A percentile compares a stretch with the other conserved stretches of the same genome.
These are phyloP conservation scores for Coemansia interrupta DNA, from an alignment of 192 early-diverging fungal genomes.

Conservation along the genomic window DNA sequence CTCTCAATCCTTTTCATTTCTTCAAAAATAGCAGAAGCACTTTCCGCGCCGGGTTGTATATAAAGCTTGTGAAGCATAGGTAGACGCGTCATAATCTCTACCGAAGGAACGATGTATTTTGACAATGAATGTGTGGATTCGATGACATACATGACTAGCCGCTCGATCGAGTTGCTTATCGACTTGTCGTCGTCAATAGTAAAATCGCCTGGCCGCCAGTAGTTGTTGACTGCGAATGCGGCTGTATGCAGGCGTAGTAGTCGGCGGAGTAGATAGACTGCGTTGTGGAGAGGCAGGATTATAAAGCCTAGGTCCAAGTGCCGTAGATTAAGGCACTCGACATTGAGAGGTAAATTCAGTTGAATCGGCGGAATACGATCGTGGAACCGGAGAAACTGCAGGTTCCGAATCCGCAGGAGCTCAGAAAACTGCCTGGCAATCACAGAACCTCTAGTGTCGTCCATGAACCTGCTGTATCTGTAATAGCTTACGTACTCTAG, in stretches of 20 bases:
- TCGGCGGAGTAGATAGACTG: slow-evolving; percentile 1
- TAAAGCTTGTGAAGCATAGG: too few relatives aligned
- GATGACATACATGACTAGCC: too few relatives aligned
- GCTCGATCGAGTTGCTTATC: too few relatives aligned
- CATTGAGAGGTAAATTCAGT: background rate
- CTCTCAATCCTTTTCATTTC: too few relatives aligned
- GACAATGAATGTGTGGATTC: too few relatives aligned
- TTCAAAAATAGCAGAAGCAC: too few relatives aligned
- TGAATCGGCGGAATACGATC: slow-evolving; percentile 25
- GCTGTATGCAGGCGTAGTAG: slow-evolving; percentile 13
- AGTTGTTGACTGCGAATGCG: slow-evolving; percentile 12
- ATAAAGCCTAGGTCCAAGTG: slow-evolving; percentile 25
- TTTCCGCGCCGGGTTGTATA: too few relatives aligned
- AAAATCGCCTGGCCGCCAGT: background rate
- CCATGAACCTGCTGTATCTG: background rate
- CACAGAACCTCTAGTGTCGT: background rate
- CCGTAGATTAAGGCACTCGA: slow-evolving; percentile 5
- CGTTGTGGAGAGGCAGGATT: slow-evolving; percentile 7
- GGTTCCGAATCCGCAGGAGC: slow-evolving; percentile 5
- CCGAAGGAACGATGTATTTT: too few relatives aligned
- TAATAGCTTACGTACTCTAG: slow-evolving; percentile 17
- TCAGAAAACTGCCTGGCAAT: slow-evolving; percentile 11
- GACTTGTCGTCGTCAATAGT: too few relatives aligned
- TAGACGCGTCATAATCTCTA: too few relatives aligned
- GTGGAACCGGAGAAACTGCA: slow-evolving; percentile 11